Evolutionary conservation across 495 filamentous ascomycete species (phyloP).

Genomic region (Staphylotrichum longicolle): DNA sequence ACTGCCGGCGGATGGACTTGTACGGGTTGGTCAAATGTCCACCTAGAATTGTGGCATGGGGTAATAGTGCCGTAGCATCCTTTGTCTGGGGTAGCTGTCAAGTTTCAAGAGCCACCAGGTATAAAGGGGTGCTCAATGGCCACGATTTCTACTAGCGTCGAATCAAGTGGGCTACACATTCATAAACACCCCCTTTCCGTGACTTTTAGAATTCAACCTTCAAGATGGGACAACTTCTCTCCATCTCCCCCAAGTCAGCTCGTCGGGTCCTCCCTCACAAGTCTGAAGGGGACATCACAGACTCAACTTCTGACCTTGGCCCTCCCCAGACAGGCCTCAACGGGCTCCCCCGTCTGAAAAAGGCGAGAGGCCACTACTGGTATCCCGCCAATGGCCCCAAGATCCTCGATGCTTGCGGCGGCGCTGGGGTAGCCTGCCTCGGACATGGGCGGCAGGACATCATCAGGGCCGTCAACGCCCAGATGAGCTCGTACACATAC

Average conservation of each 20-base stretch:
- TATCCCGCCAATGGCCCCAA: constrained; percentile 49
- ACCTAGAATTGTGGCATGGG: not conserved
- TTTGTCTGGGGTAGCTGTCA: not conserved
- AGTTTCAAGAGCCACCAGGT: no score
- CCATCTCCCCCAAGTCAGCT: not conserved
- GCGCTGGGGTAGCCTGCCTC: constrained; percentile 50
- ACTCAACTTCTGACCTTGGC: constrained; percentile 3
- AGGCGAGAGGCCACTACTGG: constrained; percentile 34
- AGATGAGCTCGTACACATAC: constrained; percentile 41
- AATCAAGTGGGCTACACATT: not conserved
- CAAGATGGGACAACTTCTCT: constrained; percentile 17
- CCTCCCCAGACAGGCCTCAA: not conserved
- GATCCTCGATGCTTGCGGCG: constrained; percentile 57
- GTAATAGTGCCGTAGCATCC: not conserved
- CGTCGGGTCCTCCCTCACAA: not conserved
- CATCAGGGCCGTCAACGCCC: constrained; percentile 34
- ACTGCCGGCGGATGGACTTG: not conserved
- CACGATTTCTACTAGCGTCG: no score
- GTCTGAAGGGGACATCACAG: constrained; percentile 8
- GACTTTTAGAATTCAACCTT: not conserved
- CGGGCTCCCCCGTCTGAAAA: constrained; percentile 16
- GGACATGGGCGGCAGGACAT: constrained; percentile 49
- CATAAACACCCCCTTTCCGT: not conserved
- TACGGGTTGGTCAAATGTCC: not conserved
- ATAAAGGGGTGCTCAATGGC: not conserved